Conservation (phyloP, 2,329 filamentous ascomycete species). For the Alternaria sp. region DNA sequence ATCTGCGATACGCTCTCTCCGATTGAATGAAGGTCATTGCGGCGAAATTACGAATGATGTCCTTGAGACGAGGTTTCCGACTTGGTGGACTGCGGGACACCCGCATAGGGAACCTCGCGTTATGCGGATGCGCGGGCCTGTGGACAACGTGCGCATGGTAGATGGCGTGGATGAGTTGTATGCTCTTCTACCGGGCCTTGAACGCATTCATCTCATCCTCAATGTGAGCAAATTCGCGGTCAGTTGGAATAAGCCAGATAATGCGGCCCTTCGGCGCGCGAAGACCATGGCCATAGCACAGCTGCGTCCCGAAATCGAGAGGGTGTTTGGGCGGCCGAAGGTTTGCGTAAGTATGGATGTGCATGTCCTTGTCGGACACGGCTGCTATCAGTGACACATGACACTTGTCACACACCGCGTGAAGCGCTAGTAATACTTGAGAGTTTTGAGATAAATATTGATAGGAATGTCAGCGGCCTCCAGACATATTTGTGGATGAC, state of each 20-base stretch:
- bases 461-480: background rate
- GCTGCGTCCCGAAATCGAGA: background rate
- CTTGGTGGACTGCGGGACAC: background rate
- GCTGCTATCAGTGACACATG: background rate
- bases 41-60: background rate
- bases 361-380: background rate
- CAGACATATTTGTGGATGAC: fast-evolving
- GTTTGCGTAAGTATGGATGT: background rate
- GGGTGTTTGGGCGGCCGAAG: background rate
- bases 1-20: background rate
- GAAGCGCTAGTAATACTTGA: background rate
- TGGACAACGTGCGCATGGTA: background rate
- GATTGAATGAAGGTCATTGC: background rate
- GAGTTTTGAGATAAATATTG: too few species aligned
- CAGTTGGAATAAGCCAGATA: background rate
- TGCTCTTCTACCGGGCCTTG: background rate
- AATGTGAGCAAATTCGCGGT: background rate
- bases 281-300: background rate
- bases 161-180: background rate
- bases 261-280: background rate
- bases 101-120: background rate
- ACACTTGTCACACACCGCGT: background rate
- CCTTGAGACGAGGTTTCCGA: background rate
- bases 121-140: background rate
- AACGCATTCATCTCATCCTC: background rate